Conservation (phyloP, 2,329 filamentous ascomycete genomes). For the Phoma herbarum region DNA sequence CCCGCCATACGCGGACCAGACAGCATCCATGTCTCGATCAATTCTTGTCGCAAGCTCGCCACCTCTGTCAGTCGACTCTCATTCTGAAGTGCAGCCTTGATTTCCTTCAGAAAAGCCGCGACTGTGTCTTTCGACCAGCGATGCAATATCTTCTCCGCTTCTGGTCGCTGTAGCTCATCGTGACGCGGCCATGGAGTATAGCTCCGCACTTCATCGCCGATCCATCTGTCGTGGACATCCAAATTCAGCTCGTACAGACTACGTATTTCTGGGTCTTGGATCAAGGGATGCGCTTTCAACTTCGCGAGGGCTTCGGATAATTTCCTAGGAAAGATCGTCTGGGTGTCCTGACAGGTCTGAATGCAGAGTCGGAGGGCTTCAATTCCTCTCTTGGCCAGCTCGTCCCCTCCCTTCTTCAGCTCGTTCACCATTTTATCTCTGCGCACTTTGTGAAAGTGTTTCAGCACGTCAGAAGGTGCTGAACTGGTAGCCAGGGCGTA, state of each 20-base stretch:
- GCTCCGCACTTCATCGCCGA: conserved; percentile 80
- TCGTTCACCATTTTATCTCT: conserved; percentile 71
- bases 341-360: conserved; percentile 78
- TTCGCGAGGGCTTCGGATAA: conserved; percentile 73
- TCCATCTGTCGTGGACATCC: conserved; percentile 81
- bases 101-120: conserved; percentile 61
- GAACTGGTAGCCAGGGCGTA: conserved; percentile 84
- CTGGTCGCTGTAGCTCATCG: conserved; percentile 65
- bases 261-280: conserved; percentile 74
- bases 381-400: conserved; percentile 64
- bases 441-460: conserved; percentile 79
- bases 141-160: conserved; percentile 53
- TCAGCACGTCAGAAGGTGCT: conserved; percentile 78
- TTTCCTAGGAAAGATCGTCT: conserved; percentile 75
- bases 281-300: conserved; percentile 74
- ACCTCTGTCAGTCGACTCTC: conserved; percentile 74
- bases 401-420: conserved; percentile 61
- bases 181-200: conserved; percentile 90
- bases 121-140: conserved; percentile 54
- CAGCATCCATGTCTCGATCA: conserved; percentile 79
- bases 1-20: conserved; percentile 71
- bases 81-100: conserved; percentile 66
- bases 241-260: conserved; percentile 75
- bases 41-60: conserved; percentile 72
- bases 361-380: conserved; percentile 77